Evolutionary conservation across 345 rosid genomes (phyloP), one percentile per base, ranked within the genome.

Genomic region (Eucalyptus pauciflora): DNA sequence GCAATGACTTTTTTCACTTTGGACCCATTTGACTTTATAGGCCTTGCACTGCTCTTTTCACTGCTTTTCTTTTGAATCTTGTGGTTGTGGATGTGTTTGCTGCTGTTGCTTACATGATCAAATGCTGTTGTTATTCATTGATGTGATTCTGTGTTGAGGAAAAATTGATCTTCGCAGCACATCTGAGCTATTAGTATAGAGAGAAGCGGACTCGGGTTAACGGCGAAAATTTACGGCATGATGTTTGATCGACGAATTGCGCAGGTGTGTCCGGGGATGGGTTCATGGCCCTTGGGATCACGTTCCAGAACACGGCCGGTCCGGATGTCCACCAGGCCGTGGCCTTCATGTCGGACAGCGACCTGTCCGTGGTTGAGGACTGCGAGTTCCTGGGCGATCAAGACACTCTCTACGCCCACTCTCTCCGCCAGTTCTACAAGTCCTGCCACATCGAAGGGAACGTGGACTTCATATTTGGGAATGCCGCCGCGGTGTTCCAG

Each of bases 391-490:
- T 97, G 7, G 99, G 99, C 86, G 94, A 96, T 88, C 99, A 98
- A 89, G 99, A 98, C 93, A 98, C 99, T 2, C 93, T 98, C 8
- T 98, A 97, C 16, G 96, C 96, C 3, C 97, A 98, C 87, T 89
- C 97, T 0, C 99, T 98, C 51, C 98, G 98, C n/a, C 99, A 98
- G 86, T 95, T 91, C 91, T 97, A 96, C 93, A 97, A 92, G 88
- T 94, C 93, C 7, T 97, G 99, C 56, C 96, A 93, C 51, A 97
- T 98, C 41, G 94, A 94, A 90, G 99, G 99, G 88, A 98, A 95
- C 31, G 97, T 98, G 33, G 99, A 98, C 91, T 98, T 96, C 96
- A 95, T 98, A 49, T 98, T 98, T 24, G 99, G 99, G 83, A 95
- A 95, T 86, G 93, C 99, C 0, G 98, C 99, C 31, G 89, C 99